Conservation (phyloP, 257 asterid species). For the Solanum bulbocastanum region DNA sequence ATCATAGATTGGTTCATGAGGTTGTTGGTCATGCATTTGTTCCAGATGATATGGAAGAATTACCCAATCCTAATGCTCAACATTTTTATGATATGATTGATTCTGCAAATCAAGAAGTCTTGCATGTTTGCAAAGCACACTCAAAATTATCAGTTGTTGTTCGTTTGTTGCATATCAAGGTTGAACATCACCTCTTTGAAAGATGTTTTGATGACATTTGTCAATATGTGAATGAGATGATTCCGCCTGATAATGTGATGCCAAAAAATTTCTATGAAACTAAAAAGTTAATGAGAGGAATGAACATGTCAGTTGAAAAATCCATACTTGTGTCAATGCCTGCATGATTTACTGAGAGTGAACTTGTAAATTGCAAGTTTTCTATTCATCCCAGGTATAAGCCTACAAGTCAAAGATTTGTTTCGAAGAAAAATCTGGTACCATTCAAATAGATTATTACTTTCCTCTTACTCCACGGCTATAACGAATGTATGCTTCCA, state of each 20-base stretch:
- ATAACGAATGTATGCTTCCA: not conserved
- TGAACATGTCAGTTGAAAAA: not conserved
- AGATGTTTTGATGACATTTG: not conserved
- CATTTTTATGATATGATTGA: not conserved
- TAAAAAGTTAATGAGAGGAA: not conserved
- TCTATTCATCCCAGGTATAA: not conserved
- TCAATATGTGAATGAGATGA: not conserved
- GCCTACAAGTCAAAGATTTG: not conserved
- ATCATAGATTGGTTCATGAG: not conserved
- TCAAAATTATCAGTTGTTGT: no score
- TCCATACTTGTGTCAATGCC: not conserved
- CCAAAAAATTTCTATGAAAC: not conserved
- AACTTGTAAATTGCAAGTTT: not conserved
- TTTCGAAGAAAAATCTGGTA: not conserved
- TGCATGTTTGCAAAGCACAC: not conserved
- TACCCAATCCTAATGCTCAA: not conserved
- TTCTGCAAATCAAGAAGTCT: not conserved
- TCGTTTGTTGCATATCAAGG: not conserved
- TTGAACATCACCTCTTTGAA: not conserved
- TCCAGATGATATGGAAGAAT: not conserved
- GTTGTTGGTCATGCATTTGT: not conserved
- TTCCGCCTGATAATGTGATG: not conserved
- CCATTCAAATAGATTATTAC: not conserved
- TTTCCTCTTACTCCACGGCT: not conserved
- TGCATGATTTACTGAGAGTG: not conserved